Conservation (phyloP, 371 early-diverging fungal species). For the Lichtheimia corymbifera region DNA sequence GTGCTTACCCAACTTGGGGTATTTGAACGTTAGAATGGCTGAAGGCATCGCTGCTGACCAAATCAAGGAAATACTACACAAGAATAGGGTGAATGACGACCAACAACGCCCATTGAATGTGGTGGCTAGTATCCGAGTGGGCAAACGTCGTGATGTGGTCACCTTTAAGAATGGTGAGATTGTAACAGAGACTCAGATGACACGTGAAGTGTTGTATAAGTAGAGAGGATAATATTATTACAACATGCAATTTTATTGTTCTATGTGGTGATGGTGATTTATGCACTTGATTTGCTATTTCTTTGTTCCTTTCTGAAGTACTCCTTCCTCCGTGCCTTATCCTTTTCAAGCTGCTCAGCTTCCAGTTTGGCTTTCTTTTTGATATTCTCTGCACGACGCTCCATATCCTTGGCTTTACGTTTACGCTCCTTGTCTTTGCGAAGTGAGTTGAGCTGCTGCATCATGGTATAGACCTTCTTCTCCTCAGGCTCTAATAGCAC, state of each 20-base stretch:
- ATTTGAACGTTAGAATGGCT: too few species aligned
- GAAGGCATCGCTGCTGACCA: too few species aligned
- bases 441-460: conserved; percentile 87
- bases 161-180: too few species aligned
- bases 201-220: too few species aligned
- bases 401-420: conserved; percentile 67
- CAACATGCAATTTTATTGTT: neutral
- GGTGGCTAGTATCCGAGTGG: too few species aligned
- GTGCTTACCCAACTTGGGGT: too few species aligned
- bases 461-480: conserved; percentile 77
- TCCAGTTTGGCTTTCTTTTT: conserved; percentile 67
- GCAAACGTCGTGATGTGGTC: too few species aligned
- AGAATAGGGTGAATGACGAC: too few species aligned
- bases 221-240: too few species aligned
- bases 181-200: too few species aligned
- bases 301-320: conserved; percentile 38
- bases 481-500: conserved; percentile 91
- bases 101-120: too few species aligned
- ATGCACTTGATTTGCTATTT: conserved; percentile 3
- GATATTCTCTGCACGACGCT: conserved; percentile 41
- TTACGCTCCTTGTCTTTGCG: conserved; percentile 81
- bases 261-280: conserved; percentile 1
- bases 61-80: too few species aligned
- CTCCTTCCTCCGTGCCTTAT: conserved; percentile 47
- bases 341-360: conserved; percentile 38